Base-by-base conservation (phyloP, 345 rosid genomes). In the Bretschneidera sinensis region DNA sequence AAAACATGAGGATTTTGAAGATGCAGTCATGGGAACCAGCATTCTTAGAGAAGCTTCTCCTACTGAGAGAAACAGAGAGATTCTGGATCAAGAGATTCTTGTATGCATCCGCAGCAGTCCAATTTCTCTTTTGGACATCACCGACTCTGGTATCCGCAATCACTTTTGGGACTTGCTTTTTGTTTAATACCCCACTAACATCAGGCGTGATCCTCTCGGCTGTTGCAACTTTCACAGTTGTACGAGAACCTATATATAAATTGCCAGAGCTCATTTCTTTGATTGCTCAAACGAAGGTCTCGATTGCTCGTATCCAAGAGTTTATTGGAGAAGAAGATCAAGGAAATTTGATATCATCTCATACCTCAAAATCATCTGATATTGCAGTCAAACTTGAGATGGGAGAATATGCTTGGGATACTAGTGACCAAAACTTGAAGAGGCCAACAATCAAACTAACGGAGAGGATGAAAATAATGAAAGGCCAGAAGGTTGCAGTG, bases 201-300 rank as follows among this genome's bases (percentile, higher is more conserved):
- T 67, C 88, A 0, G 86, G 83, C 10, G 71, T 72, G 6, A 85
- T 84, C 5, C 79, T 87, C 55, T 80, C 90, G 16, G 81, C 85
- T 48, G 49, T 84, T 52, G 90, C 88, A 18, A 84, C 88, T 9
- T 83, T 84, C 35, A 59, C 80, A 52, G 81, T 84, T 54, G 60
- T 84, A 51, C 83, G 80, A 61, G 95, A 87, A 17, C 88, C 95
- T 1, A 86, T 86, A 24, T 79, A 74, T 25, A 81, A 81, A 64
- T 53, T 83, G 50, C 89, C 89, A 0, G 79, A 86, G 82, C 83
- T 83, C 28, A 60, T 83, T 24, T 79, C 92, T 54, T 71, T 79
- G 82, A 65, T 79, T 54, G 64, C 78, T 24, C 89, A 83, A 63
- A 69, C 87, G 1, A 74, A 83, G 71, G 80, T 79, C 45, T 86